Evolutionary conservation across 2,329 filamentous ascomycete species (phyloP).

Genomic region (Neurospora sp.): DNA sequence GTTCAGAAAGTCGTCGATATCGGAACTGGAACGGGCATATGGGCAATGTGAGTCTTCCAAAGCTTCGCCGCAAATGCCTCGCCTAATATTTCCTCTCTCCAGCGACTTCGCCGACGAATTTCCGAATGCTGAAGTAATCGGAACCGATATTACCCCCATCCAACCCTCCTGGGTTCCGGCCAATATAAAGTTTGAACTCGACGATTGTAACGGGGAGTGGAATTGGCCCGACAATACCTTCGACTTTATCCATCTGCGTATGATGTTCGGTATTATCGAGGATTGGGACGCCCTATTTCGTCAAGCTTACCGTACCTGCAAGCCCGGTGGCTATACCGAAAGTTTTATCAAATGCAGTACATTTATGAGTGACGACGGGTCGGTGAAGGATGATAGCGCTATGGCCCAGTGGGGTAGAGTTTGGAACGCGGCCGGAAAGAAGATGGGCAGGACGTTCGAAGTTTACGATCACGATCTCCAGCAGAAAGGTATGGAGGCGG

Average conservation of each 20-base stretch:
- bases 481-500: conserved; percentile 1
- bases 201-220: conserved; percentile 25
- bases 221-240: conserved; percentile 15
- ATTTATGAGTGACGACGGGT: conserved; percentile 2
- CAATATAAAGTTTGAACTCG: conserved; percentile 29
- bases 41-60: conserved; percentile 22
- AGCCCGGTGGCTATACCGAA: conserved; percentile 41
- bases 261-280: conserved; percentile 23
- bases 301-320: conserved; percentile 32
- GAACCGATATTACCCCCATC: conserved; percentile 23
- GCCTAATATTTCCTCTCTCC: background rate
- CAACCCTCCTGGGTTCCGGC: conserved; percentile 24
- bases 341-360: conserved; percentile 11
- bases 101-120: conserved; percentile 26
- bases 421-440: conserved; percentile 4
- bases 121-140: conserved; percentile 19
- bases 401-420: conserved; percentile 5
- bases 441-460: conserved; percentile 1
- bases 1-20: conserved; percentile 34
- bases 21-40: conserved; percentile 40
- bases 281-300: conserved; percentile 20
- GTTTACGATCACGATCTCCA: background rate
- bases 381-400: background rate
- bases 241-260: conserved; percentile 24
- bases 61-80: background rate